Percentiles rank a stretch among this genome's conserved stretches.
Evolutionary conservation across 2,329 filamentous ascomycete genomes (phyloP).

Genomic region (Fusarium sp.): DNA sequence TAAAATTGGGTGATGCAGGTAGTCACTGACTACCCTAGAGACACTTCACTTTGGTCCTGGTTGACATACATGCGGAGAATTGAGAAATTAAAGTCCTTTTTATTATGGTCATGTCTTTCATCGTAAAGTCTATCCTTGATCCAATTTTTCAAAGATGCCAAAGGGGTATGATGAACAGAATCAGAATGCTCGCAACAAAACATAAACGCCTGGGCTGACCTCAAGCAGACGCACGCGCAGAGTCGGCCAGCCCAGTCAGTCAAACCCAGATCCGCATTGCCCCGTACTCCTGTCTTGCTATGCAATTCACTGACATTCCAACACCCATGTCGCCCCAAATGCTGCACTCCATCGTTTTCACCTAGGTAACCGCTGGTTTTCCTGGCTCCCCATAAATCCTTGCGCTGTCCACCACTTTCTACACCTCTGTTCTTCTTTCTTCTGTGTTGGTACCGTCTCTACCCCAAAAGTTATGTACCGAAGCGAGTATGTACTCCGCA

Average conservation of each 20-base stretch:
- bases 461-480: conserved; percentile 39
- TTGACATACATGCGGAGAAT: background rate
- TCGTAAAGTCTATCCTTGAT: conserved; percentile 42
- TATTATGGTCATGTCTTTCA: conserved; percentile 39
- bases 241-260: conserved; percentile 25
- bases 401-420: conserved; percentile 8
- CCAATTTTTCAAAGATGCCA: conserved; percentile 42
- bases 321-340: conserved; percentile 42
- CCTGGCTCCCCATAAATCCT: conserved; percentile 33
- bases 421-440: conserved; percentile 18
- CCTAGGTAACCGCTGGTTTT: conserved; percentile 25
- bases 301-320: conserved; percentile 47
- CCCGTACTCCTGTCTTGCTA: conserved; percentile 44
- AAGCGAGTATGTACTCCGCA: conserved; percentile 31
- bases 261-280: conserved; percentile 35
- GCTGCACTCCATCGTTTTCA: conserved; percentile 35
- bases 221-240: conserved; percentile 7
- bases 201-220: conserved; percentile 29
- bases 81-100: conserved; percentile 34
- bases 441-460: conserved; percentile 32
- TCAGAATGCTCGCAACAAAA: conserved; percentile 43
- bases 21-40: conserved; percentile 23
- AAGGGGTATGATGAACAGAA: conserved; percentile 44
- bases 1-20: too few species aligned
- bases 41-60: background rate